These are phyloP conservation scores for Colletotrichum lindemuthianum DNA, from an alignment of 2,329 filamentous ascomycete genomes.

Conservation along the genomic window DNA sequence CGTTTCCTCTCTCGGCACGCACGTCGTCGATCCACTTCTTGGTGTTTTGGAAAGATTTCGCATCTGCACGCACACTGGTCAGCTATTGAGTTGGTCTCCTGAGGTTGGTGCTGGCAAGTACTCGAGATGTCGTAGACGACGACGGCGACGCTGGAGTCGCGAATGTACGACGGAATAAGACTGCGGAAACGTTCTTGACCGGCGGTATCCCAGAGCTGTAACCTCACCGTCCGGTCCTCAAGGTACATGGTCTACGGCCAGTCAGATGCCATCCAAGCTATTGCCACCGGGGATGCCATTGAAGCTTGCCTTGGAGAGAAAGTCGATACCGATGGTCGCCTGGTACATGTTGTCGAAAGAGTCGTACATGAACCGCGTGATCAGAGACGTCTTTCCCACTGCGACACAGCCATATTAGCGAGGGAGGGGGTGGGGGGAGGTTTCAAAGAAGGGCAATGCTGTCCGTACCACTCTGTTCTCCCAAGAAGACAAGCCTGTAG, in stretches of 20 bases:
- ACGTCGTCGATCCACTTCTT: slow-evolving; percentile 99
- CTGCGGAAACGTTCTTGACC: slow-evolving; percentile 98
- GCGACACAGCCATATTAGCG: slow-evolving; percentile 35
- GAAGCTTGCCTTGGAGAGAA: slow-evolving; percentile 86
- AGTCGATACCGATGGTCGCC: slow-evolving; percentile 99
- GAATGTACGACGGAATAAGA: slow-evolving; percentile 97
- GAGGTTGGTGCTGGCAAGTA: slow-evolving; percentile 44
- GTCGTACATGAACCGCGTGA: slow-evolving; percentile 99
- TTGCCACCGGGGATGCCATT: too few relatives aligned
- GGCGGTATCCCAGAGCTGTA: slow-evolving; percentile 98
- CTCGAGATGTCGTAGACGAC: slow-evolving; percentile 99
- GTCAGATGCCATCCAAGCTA: background rate
- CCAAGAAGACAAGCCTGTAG: slow-evolving; percentile 89
- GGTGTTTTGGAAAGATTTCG: slow-evolving; percentile 98
- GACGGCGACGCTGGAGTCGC: slow-evolving; percentile 96
- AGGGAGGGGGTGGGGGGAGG: background rate
- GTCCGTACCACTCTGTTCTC: slow-evolving; percentile 94
- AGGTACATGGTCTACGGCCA: slow-evolving; percentile 91
- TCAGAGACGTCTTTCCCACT: slow-evolving; percentile 99
- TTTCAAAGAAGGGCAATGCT: slow-evolving; percentile 24
- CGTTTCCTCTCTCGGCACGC: slow-evolving; percentile 93
- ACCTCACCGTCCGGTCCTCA: slow-evolving; percentile 94
- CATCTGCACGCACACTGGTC: slow-evolving; percentile 61
- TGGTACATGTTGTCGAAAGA: slow-evolving; percentile 99
- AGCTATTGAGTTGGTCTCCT: too few relatives aligned